Evolutionary conservation across 371 early-diverging fungal genomes (phyloP).

Genomic region (Mortierella sp.): DNA sequence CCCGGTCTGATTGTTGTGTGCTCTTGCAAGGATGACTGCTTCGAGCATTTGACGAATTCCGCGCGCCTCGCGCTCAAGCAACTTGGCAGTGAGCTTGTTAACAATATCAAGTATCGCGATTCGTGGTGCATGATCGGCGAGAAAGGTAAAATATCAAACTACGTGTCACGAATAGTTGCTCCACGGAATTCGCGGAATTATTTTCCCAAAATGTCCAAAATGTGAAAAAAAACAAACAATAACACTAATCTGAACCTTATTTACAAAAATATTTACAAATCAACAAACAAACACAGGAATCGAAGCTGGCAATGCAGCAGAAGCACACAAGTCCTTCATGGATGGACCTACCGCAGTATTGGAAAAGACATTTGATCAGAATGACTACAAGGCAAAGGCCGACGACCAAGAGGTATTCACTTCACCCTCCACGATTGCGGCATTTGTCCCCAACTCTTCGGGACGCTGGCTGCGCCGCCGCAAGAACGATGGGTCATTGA

Average conservation of each 20-base stretch:
- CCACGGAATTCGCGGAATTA: not conserved
- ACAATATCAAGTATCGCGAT: constrained; percentile 77
- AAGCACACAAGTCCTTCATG: constrained; percentile 60
- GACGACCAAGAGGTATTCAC: constrained; percentile 54
- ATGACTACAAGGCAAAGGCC: constrained; percentile 35
- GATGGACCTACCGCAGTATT: constrained; percentile 69
- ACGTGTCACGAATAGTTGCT: not conserved
- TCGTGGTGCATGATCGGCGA: constrained; percentile 87
- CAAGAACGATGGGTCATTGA: constrained; percentile 89
- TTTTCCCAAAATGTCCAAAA: too few species aligned
- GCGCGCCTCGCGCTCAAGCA: constrained; percentile 70
- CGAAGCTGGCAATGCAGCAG: constrained; percentile 36
- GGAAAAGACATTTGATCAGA: constrained; percentile 58
- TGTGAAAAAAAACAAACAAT: too few species aligned
- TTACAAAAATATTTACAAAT: not conserved
- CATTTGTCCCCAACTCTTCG: constrained; percentile 72
- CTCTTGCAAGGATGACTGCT: constrained; percentile 80
- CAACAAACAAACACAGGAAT: constrained; percentile 20
- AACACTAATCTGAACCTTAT: not conserved
- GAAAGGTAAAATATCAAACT: constrained; percentile 60
- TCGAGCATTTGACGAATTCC: constrained; percentile 72
- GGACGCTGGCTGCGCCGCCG: constrained; percentile 88
- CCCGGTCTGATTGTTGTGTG: constrained; percentile 77
- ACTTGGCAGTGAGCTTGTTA: constrained; percentile 73
- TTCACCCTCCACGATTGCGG: constrained; percentile 58